These are phyloP conservation scores for Ophiocordyceps camponoti-rufipedis DNA, from an alignment of 2,329 filamentous ascomycete species.

Conservation along the genomic window DNA sequence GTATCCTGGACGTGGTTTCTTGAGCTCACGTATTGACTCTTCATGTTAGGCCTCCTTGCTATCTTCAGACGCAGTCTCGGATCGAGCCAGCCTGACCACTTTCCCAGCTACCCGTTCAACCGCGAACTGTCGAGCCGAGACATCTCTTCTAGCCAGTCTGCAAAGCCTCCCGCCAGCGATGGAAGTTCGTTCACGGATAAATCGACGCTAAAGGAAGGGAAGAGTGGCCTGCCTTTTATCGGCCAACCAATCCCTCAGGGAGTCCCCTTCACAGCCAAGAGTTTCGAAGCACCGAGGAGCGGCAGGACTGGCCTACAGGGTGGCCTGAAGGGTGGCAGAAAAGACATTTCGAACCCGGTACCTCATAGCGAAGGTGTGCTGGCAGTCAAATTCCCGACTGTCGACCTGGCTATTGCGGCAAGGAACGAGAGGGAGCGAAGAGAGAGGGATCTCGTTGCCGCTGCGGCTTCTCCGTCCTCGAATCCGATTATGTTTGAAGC, in stretches of 20 bases:
- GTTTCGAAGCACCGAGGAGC: conserved; percentile 4
- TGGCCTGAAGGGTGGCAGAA: conserved; percentile 15
- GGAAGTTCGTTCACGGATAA: background rate
- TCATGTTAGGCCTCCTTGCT: background rate
- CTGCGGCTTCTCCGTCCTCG: conserved; percentile 11
- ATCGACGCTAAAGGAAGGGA: conserved; percentile 3
- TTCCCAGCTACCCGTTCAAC: background rate
- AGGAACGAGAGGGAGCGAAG: conserved; percentile 26
- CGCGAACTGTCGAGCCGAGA: background rate
- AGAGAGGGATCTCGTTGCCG: conserved; percentile 12
- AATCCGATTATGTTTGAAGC: conserved; percentile 9
- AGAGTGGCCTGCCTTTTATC: conserved; percentile 17
- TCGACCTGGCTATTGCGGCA: conserved; percentile 30
- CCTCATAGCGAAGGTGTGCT: conserved; percentile 8
- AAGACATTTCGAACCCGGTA: conserved; percentile 33
- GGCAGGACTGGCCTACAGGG: conserved; percentile 11
- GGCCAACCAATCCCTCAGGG: conserved; percentile 17
- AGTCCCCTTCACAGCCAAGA: conserved; percentile 14
- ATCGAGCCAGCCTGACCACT: background rate
- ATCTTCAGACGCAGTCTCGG: background rate
- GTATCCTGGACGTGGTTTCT: conserved; percentile 1
- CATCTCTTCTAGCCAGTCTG: background rate
- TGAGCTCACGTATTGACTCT: background rate
- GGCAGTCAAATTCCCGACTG: conserved; percentile 25
- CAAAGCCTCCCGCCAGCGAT: background rate